Percentiles rank a stretch among this genome's conserved stretches.
These are phyloP conservation scores for Cyphellophora attinorum DNA, from an alignment of 2,329 filamentous ascomycete species.

Conservation along the genomic window DNA sequence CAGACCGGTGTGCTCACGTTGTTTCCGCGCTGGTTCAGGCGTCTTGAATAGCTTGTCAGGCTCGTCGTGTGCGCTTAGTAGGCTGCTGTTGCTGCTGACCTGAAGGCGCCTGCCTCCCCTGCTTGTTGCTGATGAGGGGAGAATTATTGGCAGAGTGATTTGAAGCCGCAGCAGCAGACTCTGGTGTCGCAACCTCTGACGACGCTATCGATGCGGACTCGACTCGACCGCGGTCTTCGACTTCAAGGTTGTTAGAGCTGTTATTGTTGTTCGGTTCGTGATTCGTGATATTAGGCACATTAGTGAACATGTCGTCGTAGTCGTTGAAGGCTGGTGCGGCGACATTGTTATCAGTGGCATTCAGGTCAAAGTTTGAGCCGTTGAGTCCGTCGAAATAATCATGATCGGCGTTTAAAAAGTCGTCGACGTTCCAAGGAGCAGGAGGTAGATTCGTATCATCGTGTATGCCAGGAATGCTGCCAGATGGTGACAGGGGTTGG, in stretches of 20 bases:
- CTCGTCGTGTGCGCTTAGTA: too few relatives aligned
- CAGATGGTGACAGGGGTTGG: constrained; percentile 70
- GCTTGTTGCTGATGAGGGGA: too few relatives aligned
- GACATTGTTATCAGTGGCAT: not conserved
- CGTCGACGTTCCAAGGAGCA: constrained; percentile 44
- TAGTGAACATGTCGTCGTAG: constrained; percentile 2
- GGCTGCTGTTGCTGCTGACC: too few relatives aligned
- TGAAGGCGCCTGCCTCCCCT: too few relatives aligned
- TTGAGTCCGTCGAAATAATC: constrained; percentile 41
- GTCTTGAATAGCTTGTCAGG: too few relatives aligned
- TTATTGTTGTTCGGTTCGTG: constrained; percentile 3
- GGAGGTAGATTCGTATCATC: constrained; percentile 31
- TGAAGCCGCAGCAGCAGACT: too few relatives aligned
- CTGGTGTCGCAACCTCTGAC: constrained; percentile 33
- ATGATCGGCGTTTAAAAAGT: constrained; percentile 43
- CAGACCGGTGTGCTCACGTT: too few relatives aligned
- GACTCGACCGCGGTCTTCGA: constrained; percentile 23
- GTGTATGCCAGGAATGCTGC: constrained; percentile 61
- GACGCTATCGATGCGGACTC: constrained; percentile 30
- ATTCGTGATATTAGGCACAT: constrained; percentile 3
- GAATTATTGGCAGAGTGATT: too few relatives aligned
- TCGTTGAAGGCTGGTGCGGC: not conserved
- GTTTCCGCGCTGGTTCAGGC: too few relatives aligned
- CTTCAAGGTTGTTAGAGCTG: constrained; percentile 21
- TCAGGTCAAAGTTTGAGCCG: constrained; percentile 15